Evolutionary conservation across 768 basidiomycete genomes (phyloP), one percentile per base, ranked within the genome.

Genomic region (Gloeopeniophorella convolvens): DNA sequence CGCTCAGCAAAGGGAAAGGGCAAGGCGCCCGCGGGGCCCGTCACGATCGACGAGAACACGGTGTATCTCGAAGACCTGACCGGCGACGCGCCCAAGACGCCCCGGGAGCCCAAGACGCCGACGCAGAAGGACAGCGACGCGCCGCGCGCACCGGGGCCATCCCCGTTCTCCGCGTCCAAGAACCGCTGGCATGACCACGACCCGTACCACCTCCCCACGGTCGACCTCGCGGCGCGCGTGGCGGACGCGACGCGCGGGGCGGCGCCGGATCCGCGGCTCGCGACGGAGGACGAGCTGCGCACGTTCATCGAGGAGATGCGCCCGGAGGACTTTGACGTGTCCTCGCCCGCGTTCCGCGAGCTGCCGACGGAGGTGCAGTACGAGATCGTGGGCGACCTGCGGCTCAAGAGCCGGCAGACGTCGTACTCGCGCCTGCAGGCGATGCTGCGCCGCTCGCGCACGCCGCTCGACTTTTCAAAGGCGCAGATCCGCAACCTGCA

Each of bases 281-380:
- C 96, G 1, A 98, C 96, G 0, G 96, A 96, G 64, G 96, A 93
- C 33, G 96, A 99, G 63, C 74, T 98, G 3, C 83, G 84, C 16
- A 68, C 78, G 1, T 98, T 98, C 68, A 96, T 98, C 56, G 93
- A 97, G 51, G 89, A 94, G 37, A 94, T 97, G 84, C 81, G 85
- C 2, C 93, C 94, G 0, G 92, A 93, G 60, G 93, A 98, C 62
- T 89, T 98, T 59, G 95, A 98, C 62, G 79, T 96, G 48, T 77
- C 82, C 15, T 93, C 93, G 2, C 78, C 89, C 4, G 89, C 84
- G 16, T 99, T 99, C 64, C 79, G 84, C 20, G 88, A 90, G 55
- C 78, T 98, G 3, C 94, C 96, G 2, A 95, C 91, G 0, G 94
- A 98, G 65, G 82, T 96, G 18, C 92, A 99, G 60, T 99, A 98